Percentiles rank a stretch among this genome's conserved stretches.
phyloP scores from a whole-genome alignment of 768 basidiomycete species.

The Rhodotorula graminis region DNA sequence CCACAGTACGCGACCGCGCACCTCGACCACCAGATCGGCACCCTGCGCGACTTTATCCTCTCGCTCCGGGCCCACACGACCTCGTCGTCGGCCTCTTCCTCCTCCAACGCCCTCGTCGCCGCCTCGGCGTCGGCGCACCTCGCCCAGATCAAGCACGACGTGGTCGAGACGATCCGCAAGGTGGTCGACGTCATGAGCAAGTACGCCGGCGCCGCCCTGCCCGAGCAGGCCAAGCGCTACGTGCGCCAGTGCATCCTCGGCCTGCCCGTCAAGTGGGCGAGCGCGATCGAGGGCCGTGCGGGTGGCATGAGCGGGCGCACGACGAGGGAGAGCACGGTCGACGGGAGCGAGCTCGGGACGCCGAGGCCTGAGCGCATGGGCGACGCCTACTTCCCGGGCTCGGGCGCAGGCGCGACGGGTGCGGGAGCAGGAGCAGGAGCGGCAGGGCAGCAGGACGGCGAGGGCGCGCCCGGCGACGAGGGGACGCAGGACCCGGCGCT shows the following conservation, averaged over 20 bases:
- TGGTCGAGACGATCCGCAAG: constrained; percentile 82
- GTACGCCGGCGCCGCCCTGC: constrained; percentile 78
- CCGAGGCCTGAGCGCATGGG: constrained; percentile 19
- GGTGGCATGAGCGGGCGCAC: neutral
- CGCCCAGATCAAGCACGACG: constrained; percentile 66
- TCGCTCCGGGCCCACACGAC: constrained; percentile 47
- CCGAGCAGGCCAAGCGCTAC: constrained; percentile 70
- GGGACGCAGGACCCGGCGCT: neutral
- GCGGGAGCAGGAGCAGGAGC: neutral
- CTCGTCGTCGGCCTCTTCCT: constrained; percentile 44
- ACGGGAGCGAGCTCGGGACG: neutral
- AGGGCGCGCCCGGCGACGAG: constrained; percentile 46
- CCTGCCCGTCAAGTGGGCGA: constrained; percentile 76
- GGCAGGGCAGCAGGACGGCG: neutral
- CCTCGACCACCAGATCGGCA: constrained; percentile 78
- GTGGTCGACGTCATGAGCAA: constrained; percentile 81
- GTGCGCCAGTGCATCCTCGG: constrained; percentile 72
- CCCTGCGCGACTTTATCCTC: constrained; percentile 76
- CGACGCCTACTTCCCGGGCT: constrained; percentile 13
- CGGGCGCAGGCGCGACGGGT: neutral
- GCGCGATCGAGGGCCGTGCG: constrained; percentile 46
- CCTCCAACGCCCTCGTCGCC: constrained; percentile 44
- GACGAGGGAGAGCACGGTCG: neutral
- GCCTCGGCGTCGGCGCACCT: constrained; percentile 61
- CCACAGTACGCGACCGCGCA: constrained; percentile 74